Base-by-base conservation (phyloP, 2,329 filamentous ascomycete species). In the Penicillium sp. region DNA sequence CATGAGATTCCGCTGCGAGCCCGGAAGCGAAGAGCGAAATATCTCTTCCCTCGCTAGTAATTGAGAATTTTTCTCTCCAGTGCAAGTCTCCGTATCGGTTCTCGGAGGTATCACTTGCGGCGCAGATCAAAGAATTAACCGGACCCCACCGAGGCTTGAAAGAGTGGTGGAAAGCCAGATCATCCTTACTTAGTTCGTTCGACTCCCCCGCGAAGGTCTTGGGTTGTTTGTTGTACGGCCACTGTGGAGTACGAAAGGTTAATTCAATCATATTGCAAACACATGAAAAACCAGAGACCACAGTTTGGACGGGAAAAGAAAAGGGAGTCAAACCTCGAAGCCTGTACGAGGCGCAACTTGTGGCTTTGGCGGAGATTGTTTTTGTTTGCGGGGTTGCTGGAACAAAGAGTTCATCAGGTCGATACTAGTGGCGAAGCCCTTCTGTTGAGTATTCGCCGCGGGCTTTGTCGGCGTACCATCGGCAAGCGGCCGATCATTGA, bases 391-490 rank as follows among this genome's bases (percentile, higher is more conserved):
- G 66, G 88, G 84, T 78, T 90, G 87, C 75, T 91, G 90, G 78
- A 96, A 97, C 60, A 97, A 82, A 52, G 92, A 96, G 75, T 96
- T 94, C 92, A 97, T 97, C 75, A 97, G 82, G 81, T 97, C 95
- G 79, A 98, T 96, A 72, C 91, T 93, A 21, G 91, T 97, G 21
- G 88, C 86, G 77, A 97, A 94, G 0, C 90, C 89, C 66, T 87
- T 86, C 58, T 85, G 83, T 17, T 64, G 70, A 13, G 64, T 60
- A 38, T 66, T 65, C 7, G 58, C 50, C 30, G 59, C 64, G 3
- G 69, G 57, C 49, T 70, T 59, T 38, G 69, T 71, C 54, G 73
- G 69, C 23, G 74, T 75, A 52, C 74, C 78, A 48, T 77, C 76
- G 56, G 65, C 67, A 17, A 73, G 65, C 57, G 79, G 77, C 63